Conservation (phyloP, 768 basidiomycete genomes). For the Megacollybia marginata region DNA sequence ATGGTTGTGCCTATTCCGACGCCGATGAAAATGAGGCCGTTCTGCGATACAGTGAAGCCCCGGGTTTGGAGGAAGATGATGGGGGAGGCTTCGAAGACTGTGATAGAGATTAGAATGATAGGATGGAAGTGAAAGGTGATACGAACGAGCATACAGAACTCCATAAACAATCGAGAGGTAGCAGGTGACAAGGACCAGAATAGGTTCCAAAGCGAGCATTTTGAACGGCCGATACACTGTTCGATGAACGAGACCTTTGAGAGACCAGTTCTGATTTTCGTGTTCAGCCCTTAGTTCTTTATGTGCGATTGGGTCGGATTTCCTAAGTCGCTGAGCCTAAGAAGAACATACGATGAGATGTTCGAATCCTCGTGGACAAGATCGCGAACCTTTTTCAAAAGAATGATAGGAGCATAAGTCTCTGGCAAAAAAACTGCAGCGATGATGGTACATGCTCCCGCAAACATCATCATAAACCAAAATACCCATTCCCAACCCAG, state of each 20-base stretch:
- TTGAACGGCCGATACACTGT: constrained; percentile 40
- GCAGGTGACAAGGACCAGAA: constrained; percentile 38
- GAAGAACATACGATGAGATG: not conserved
- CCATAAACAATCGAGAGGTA: constrained; percentile 44
- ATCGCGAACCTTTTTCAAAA: constrained; percentile 32
- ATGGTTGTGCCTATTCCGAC: constrained; percentile 26
- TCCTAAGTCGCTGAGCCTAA: constrained; percentile 35
- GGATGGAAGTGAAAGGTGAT: not conserved
- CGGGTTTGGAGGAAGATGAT: constrained; percentile 26
- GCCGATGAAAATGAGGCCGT: constrained; percentile 32
- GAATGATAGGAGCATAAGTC: constrained; percentile 57
- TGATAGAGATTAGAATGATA: not conserved
- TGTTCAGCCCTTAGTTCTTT: constrained; percentile 20
- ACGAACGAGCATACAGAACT: constrained; percentile 46
- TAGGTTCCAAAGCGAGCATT: constrained; percentile 42
- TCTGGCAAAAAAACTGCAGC: constrained; percentile 47
- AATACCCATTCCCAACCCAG: constrained; percentile 61
- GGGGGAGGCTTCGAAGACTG: constrained; percentile 30
- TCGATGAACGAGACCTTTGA: constrained; percentile 23
- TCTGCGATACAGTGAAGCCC: constrained; percentile 26
- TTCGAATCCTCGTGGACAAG: constrained; percentile 13
- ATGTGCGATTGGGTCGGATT: constrained; percentile 18
- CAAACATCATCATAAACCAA: constrained; percentile 65
- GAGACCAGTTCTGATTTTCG: constrained; percentile 22
- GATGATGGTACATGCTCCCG: constrained; percentile 39